phyloP scores from a whole-genome alignment of 2,329 filamentous ascomycete species.

The Reticulascus tulasneorum region DNA sequence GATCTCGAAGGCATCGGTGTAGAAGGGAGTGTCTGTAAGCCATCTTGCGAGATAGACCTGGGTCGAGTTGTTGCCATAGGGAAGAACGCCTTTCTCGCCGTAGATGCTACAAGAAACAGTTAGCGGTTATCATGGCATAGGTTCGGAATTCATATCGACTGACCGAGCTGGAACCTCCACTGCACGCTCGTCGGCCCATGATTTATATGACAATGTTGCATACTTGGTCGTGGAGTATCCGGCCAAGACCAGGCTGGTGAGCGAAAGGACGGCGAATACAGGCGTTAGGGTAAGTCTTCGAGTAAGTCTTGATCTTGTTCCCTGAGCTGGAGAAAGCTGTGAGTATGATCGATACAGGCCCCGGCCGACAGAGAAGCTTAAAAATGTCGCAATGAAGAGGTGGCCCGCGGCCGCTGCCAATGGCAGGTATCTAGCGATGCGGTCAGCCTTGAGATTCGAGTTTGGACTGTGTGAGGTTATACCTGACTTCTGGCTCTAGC shows the following conservation, averaged over 20 bases:
- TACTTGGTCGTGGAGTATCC: constrained; percentile 39
- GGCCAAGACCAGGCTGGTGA: constrained; percentile 39
- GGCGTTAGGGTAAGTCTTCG: constrained; percentile 23
- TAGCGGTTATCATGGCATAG: no score
- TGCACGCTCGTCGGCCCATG: constrained; percentile 41
- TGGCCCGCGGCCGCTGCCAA: constrained; percentile 16
- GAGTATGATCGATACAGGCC: constrained; percentile 20
- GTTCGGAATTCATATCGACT: constrained; percentile 10
- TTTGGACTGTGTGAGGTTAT: neutral
- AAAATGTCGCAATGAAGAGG: constrained; percentile 11
- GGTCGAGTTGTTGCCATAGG: constrained; percentile 22
- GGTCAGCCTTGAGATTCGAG: constrained; percentile 9
- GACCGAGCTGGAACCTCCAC: constrained; percentile 33
- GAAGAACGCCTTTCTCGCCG: constrained; percentile 30
- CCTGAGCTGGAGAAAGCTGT: constrained; percentile 27
- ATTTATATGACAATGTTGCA: constrained; percentile 42
- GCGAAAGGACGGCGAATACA: constrained; percentile 39
- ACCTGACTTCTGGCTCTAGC: constrained; percentile 18
- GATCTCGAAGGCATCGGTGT: constrained; percentile 50
- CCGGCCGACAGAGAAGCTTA: constrained; percentile 16
- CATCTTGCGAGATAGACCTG: constrained; percentile 42
- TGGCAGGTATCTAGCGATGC: constrained; percentile 11
- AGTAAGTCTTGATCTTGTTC: constrained; percentile 27
- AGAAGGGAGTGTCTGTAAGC: constrained; percentile 49
- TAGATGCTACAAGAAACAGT: constrained; percentile 18